Evolutionary conservation across 306 rosid species (phyloP).

Genomic region (Acmispon strigosus): DNA sequence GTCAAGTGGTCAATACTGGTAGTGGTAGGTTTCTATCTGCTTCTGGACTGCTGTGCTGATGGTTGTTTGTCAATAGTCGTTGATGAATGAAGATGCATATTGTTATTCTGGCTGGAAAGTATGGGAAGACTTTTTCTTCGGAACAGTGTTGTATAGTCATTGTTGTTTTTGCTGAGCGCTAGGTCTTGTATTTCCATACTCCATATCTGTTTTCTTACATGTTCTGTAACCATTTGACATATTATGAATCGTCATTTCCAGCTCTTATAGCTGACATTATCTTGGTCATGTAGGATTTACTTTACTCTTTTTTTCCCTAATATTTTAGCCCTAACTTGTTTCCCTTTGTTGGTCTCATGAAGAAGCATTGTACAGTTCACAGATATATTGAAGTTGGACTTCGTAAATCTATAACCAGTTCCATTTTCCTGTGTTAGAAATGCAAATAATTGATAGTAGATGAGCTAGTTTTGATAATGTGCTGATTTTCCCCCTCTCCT

Average conservation of each 20-base stretch:
- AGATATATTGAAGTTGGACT: neutral
- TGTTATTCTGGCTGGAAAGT: neutral
- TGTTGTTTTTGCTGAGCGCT: neutral
- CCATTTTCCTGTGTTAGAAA: neutral
- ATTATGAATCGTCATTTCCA: neutral
- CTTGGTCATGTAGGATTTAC: neutral
- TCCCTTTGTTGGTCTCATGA: neutral
- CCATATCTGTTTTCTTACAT: too few species aligned
- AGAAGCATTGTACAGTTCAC: neutral
- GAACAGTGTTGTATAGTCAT: neutral
- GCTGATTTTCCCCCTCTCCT: neutral
- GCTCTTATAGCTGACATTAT: neutral
- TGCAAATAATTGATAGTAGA: neutral
- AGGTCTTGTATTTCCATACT: too few species aligned
- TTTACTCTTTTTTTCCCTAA: neutral
- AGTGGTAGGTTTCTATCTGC: conserved; percentile 31
- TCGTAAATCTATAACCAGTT: neutral
- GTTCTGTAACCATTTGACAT: neutral
- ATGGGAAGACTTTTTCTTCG: neutral
- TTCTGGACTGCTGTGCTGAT: conserved; percentile 1
- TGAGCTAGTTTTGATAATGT: neutral
- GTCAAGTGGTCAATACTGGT: conserved; percentile 35
- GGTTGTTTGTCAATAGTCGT: neutral
- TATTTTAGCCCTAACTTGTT: neutral
- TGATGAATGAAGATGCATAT: neutral